These are phyloP conservation scores for Cymbopogon citratus DNA, from an alignment of 176 grass and related monocot genomes.

Conservation along the genomic window DNA sequence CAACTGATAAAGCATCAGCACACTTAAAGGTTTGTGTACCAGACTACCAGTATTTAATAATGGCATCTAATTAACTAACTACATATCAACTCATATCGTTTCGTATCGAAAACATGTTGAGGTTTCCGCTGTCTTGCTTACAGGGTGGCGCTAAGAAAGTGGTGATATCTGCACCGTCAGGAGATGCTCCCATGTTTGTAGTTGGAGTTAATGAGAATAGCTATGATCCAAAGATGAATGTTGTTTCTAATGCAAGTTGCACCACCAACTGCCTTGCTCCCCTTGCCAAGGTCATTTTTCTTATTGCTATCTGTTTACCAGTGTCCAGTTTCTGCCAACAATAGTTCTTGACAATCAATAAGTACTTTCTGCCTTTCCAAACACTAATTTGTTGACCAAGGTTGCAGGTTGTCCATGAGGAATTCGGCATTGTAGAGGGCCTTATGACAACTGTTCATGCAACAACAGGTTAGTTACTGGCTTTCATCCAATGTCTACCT, in stretches of 20 bases:
- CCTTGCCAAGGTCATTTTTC: slow-evolving; percentile 72
- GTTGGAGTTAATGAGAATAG: slow-evolving; percentile 90
- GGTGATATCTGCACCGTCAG: slow-evolving; percentile 94
- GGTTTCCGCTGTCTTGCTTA: slow-evolving; percentile 20
- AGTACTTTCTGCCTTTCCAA: slow-evolving; percentile 9
- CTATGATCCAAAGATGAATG: slow-evolving; percentile 80
- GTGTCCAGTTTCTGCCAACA: slow-evolving; percentile 11
- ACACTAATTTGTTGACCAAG: neutral
- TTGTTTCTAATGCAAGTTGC: slow-evolving; percentile 97
- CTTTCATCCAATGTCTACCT: neutral
- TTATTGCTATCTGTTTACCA: neutral
- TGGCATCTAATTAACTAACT: neutral
- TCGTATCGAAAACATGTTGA: slow-evolving; percentile 12
- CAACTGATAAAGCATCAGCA: slow-evolving; percentile 63
- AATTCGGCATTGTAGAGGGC: slow-evolving; percentile 94
- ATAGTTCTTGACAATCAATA: neutral
- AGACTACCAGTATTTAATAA: neutral
- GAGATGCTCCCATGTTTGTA: slow-evolving; percentile 99
- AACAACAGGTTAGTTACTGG: slow-evolving; percentile 61
- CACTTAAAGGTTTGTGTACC: slow-evolving; percentile 73
- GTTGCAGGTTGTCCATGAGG: slow-evolving; percentile 93
- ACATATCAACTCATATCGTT: neutral
- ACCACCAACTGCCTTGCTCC: slow-evolving; percentile 99
- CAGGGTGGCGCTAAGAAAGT: slow-evolving; percentile 98
- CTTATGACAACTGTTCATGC: slow-evolving; percentile 99